Conservation (phyloP, 2,329 filamentous ascomycete species). For the Graphilbum sp. region DNA sequence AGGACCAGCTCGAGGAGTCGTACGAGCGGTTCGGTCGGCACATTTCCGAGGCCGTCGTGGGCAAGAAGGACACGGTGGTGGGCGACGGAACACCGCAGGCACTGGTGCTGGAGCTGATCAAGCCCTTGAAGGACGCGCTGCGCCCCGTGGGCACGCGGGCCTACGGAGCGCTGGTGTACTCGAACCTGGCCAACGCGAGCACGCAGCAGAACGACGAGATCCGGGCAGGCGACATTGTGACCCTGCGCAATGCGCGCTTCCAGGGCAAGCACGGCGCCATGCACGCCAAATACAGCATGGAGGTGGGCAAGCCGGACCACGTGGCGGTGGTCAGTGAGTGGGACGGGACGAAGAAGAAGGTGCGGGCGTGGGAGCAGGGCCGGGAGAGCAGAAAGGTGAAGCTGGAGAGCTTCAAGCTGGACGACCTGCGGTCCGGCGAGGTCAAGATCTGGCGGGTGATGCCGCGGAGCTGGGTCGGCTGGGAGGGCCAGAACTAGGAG, state of each 20-base stretch:
- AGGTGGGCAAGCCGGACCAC: conserved; percentile 79
- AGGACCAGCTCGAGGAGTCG: conserved; percentile 82
- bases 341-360: conserved; percentile 98
- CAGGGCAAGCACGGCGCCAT: conserved; percentile 90
- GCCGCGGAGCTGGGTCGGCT: conserved; percentile 81
- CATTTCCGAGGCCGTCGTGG: conserved; percentile 52
- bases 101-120: conserved; percentile 65
- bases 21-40: conserved; percentile 68
- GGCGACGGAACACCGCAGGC: conserved; percentile 69
- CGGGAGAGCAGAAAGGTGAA: conserved; percentile 88
- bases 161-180: conserved; percentile 84
- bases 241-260: conserved; percentile 82
- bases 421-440: conserved; percentile 82
- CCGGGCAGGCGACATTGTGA: conserved; percentile 76
- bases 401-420: conserved; percentile 83
- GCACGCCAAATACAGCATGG: conserved; percentile 81
- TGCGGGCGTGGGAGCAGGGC: conserved; percentile 88
- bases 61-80: conserved; percentile 64
- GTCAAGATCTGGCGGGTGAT: conserved; percentile 96
- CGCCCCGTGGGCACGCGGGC: conserved; percentile 73
- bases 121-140: conserved; percentile 56
- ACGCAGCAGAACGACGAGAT: conserved; percentile 88
- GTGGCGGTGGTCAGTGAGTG: conserved; percentile 87
- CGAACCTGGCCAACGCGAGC: conserved; percentile 86
- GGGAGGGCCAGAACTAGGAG: conserved; percentile 43